Evolutionary conservation across 2,329 filamentous ascomycete species (phyloP).

Genomic region (Pestalotiopsis sp.): DNA sequence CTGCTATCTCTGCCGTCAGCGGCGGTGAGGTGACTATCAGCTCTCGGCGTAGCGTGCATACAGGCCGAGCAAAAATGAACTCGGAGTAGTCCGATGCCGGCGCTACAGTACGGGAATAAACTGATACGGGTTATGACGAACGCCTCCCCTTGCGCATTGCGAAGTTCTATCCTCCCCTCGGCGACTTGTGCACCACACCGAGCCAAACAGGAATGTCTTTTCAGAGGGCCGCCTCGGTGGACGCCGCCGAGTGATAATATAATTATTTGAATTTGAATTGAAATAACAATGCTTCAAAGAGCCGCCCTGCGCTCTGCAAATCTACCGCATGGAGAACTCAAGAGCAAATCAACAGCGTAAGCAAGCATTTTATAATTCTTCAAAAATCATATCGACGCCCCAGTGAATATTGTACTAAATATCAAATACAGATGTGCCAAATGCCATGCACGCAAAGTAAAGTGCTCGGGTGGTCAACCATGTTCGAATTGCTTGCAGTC

Average conservation of each 20-base stretch:
- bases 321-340: background rate
- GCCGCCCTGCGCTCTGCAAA: background rate
- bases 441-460: conserved; percentile 36
- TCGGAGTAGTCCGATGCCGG: conserved; percentile 3
- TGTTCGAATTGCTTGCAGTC: conserved; percentile 34
- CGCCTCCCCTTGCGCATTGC: background rate
- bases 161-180: background rate
- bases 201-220: background rate
- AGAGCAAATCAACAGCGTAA: conserved; percentile 8
- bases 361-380: background rate
- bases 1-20: background rate
- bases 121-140: background rate
- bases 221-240: no score
- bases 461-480: conserved; percentile 34
- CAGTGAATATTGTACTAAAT: no score
- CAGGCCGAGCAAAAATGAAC: background rate
- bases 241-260: no score
- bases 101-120: conserved; percentile 1
- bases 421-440: conserved; percentile 12
- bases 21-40: background rate
- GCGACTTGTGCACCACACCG: background rate
- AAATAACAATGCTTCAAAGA: background rate
- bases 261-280: no score
- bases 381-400: no score
- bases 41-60: background rate